Percentiles rank a stretch among this genome's conserved stretches.
Conservation (phyloP, 345 rosid genomes). For the Corymbia maculata region DNA sequence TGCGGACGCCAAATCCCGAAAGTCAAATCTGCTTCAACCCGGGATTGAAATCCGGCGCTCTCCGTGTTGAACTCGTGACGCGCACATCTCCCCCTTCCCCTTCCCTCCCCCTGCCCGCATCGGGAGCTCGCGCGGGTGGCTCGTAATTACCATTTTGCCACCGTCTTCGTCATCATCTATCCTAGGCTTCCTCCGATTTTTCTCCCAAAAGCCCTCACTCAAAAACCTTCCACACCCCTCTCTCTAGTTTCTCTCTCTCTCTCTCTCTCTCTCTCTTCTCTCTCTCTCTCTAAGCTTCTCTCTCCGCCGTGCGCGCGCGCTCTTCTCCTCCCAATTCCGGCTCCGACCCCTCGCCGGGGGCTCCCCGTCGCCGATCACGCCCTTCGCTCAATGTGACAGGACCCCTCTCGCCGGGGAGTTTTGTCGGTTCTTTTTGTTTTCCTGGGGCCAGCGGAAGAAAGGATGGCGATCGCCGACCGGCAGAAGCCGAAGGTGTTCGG, state of each 20-base stretch:
- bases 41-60: conserved; percentile 15
- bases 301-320: not conserved
- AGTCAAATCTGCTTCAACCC: not conserved
- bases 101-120: not conserved
- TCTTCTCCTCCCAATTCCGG: not conserved
- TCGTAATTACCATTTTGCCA: not conserved
- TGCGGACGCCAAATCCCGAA: not conserved
- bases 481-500: conserved; percentile 44
- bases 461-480: conserved; percentile 54
- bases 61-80: conserved; percentile 11
- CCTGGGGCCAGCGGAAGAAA: not conserved
- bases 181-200: not conserved
- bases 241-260: not conserved
- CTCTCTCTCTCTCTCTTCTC: not conserved
- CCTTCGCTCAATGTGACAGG: not conserved
- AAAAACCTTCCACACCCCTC: not conserved
- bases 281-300: not conserved
- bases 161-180: not conserved
- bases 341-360: not conserved
- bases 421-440: not conserved
- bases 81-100: not conserved
- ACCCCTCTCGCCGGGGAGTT: not conserved
- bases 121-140: not conserved
- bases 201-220: not conserved
- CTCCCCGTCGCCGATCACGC: not conserved